Conservation (phyloP, 2,329 filamentous ascomycete genomes). For the Penicillium sp. region DNA sequence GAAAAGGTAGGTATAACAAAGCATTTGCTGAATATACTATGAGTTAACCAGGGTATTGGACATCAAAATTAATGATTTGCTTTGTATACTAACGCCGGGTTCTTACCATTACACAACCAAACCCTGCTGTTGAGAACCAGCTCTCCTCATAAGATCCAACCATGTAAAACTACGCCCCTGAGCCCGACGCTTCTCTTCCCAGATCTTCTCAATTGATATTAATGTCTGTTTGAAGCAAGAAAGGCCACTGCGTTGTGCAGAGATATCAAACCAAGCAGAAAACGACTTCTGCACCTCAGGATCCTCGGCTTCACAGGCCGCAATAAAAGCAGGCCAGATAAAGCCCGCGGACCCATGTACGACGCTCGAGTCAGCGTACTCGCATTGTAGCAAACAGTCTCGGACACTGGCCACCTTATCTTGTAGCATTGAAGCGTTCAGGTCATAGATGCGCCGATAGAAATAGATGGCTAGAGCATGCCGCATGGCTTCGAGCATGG, state of each 20-base stretch:
- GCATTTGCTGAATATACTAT: no score
- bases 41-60: no score
- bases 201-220: conserved; percentile 27
- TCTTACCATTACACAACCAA: neutral
- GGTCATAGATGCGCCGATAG: conserved; percentile 45
- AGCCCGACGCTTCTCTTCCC: conserved; percentile 26
- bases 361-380: conserved; percentile 32
- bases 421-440: conserved; percentile 45
- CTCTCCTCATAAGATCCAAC: conserved; percentile 17
- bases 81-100: no score
- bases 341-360: conserved; percentile 39
- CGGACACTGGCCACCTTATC: conserved; percentile 37
- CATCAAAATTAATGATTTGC: no score
- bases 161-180: conserved; percentile 15
- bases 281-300: conserved; percentile 38
- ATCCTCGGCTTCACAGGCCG: conserved; percentile 44
- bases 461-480: conserved; percentile 49
- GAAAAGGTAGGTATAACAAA: no score
- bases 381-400: conserved; percentile 38
- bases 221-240: conserved; percentile 32
- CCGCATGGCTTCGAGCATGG: conserved; percentile 42
- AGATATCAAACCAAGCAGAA: conserved; percentile 33
- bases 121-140: conserved; percentile 2
- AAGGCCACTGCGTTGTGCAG: conserved; percentile 31
- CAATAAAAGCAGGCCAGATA: conserved; percentile 48